Evolutionary conservation across 2,329 filamentous ascomycete genomes (phyloP).

Genomic region (Colletotrichum musae): DNA sequence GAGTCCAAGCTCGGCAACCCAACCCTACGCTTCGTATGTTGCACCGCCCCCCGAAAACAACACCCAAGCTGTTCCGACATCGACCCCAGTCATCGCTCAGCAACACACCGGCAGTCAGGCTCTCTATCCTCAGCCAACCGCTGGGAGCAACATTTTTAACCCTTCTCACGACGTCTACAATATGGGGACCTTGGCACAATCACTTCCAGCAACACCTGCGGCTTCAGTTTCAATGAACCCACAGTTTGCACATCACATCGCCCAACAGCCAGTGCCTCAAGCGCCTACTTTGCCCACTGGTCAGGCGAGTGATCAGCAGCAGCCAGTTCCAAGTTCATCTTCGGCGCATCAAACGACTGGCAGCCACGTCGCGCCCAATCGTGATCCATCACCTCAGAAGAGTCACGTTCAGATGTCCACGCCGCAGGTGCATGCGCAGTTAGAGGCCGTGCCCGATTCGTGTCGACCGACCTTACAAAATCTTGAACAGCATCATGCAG

Average conservation of each 20-base stretch:
- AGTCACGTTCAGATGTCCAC: neutral
- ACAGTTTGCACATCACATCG: neutral
- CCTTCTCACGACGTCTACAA: conserved; percentile 9
- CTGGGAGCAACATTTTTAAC: too few species aligned
- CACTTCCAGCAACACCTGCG: conserved; percentile 31
- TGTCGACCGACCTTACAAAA: neutral
- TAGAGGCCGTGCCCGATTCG: neutral
- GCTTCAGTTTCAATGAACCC: neutral
- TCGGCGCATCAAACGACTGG: neutral
- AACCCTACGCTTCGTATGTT: neutral
- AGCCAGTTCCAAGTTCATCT: neutral
- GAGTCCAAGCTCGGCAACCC: neutral
- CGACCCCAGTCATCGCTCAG: neutral
- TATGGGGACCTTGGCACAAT: conserved; percentile 24
- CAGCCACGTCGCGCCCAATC: neutral
- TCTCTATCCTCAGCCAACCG: neutral
- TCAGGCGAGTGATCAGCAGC: neutral
- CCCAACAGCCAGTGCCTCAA: too few species aligned
- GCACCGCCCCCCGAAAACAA: neutral
- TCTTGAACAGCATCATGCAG: neutral
- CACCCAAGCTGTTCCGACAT: neutral
- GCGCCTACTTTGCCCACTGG: too few species aligned
- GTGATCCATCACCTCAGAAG: neutral
- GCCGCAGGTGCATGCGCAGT: neutral
- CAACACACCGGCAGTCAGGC: conserved; percentile 2